These are phyloP conservation scores for Fusarium protoensiforme DNA, from an alignment of 2,329 filamentous ascomycete genomes.

Conservation along the genomic window DNA sequence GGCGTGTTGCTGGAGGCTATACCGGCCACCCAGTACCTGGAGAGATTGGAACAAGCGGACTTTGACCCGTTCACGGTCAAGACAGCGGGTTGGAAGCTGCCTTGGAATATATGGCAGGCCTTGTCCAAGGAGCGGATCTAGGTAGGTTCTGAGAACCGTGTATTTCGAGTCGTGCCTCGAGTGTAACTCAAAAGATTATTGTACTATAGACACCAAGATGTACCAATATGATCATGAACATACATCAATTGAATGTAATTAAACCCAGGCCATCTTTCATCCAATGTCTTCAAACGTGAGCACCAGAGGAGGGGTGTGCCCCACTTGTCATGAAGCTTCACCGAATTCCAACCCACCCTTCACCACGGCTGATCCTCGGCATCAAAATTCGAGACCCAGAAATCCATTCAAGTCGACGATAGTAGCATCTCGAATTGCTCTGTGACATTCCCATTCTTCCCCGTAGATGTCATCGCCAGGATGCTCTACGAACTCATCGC, in stretches of 20 bases:
- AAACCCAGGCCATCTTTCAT: neutral
- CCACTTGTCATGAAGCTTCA: constrained; percentile 29
- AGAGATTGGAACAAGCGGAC: constrained; percentile 80
- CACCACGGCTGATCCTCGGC: constrained; percentile 48
- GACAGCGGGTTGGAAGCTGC: constrained; percentile 79
- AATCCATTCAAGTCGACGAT: constrained; percentile 35
- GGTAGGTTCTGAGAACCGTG: constrained; percentile 42
- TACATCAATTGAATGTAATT: neutral
- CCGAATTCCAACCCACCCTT: neutral
- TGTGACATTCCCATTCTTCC: constrained; percentile 22
- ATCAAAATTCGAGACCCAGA: constrained; percentile 43
- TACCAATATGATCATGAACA: constrained; percentile 16
- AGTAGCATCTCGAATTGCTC: constrained; percentile 16
- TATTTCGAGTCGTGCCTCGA: constrained; percentile 3
- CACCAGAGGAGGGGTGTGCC: neutral
- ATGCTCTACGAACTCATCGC: constrained; percentile 99
- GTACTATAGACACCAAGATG: constrained; percentile 25
- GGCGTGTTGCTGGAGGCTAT: constrained; percentile 84
- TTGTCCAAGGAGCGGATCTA: constrained; percentile 61
- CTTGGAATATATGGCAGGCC: constrained; percentile 76
- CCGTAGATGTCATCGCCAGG: constrained; percentile 51
- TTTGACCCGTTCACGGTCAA: constrained; percentile 83
- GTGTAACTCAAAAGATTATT: constrained; percentile 10
- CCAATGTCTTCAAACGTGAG: neutral
- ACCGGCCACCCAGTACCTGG: constrained; percentile 81